Conservation (phyloP, 2,329 filamentous ascomycete species). For the Paramyrothecium roridum region DNA sequence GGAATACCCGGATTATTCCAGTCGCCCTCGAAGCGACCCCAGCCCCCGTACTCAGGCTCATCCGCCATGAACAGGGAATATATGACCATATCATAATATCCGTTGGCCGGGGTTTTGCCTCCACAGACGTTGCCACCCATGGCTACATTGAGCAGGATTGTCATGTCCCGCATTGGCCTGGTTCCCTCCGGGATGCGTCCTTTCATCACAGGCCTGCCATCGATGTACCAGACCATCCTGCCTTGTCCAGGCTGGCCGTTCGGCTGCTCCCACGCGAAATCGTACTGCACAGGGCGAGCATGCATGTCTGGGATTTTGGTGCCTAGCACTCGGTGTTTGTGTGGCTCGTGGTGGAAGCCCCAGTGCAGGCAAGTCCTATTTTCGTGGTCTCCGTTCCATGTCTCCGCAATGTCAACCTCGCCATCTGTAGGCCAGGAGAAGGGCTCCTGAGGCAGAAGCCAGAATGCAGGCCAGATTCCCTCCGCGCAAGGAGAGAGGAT, state of each 20-base stretch:
- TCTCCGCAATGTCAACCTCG: conserved; percentile 59
- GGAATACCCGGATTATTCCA: conserved; percentile 32
- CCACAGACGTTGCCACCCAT: conserved; percentile 59
- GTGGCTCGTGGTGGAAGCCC: conserved; percentile 51
- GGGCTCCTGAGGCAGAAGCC: conserved; percentile 55
- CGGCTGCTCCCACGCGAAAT: conserved; percentile 53
- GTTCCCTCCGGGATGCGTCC: conserved; percentile 48
- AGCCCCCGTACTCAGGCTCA: conserved; percentile 49
- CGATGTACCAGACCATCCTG: conserved; percentile 56
- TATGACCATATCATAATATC: conserved; percentile 54
- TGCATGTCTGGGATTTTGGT: conserved; percentile 48
- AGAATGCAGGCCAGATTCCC: conserved; percentile 61
- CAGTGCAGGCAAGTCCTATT: conserved; percentile 59
- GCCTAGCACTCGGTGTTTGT: conserved; percentile 54
- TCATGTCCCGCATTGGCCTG: conserved; percentile 52
- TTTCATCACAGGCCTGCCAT: conserved; percentile 56
- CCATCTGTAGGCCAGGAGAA: conserved; percentile 58
- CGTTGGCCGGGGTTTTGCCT: conserved; percentile 47
- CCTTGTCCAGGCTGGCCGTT: conserved; percentile 39
- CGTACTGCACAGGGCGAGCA: conserved; percentile 45
- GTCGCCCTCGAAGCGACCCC: conserved; percentile 49
- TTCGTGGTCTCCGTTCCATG: conserved; percentile 55
- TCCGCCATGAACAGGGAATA: conserved; percentile 49
- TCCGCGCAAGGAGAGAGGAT: conserved; percentile 49
- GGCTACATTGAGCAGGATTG: conserved; percentile 56